phyloP scores from a whole-genome alignment of 345 rosid species.

The Salix purpurea region DNA sequence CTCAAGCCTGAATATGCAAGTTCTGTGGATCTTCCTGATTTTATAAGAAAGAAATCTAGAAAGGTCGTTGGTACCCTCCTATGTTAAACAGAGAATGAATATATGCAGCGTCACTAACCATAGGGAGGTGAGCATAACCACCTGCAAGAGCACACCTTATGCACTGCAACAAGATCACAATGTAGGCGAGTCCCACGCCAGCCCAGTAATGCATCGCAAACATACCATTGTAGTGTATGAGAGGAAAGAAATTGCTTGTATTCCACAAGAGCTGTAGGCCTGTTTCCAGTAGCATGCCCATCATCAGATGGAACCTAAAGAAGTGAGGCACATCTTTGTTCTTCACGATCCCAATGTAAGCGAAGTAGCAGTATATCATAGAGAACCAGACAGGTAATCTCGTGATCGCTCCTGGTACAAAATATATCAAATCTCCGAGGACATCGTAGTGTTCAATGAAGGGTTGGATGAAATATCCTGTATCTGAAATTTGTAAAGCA shows the following conservation, averaged over 20 bases:
- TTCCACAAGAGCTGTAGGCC: conserved; percentile 61
- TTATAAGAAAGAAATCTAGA: not conserved
- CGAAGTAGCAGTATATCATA: conserved; percentile 56
- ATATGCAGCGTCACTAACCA: conserved; percentile 63
- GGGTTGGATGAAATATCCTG: conserved; percentile 63
- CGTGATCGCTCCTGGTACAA: conserved; percentile 63
- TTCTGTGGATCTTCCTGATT: not conserved
- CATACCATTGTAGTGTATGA: conserved; percentile 63
- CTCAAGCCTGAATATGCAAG: not conserved
- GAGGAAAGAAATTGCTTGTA: conserved; percentile 64
- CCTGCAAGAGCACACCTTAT: conserved; percentile 67
- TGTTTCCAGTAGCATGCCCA: conserved; percentile 81
- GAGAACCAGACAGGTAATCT: conserved; percentile 74
- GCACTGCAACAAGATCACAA: conserved; percentile 55
- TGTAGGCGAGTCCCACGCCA: conserved; percentile 49
- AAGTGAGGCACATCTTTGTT: conserved; percentile 70
- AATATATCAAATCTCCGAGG: conserved; percentile 50
- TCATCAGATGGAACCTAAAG: conserved; percentile 81
- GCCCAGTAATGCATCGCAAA: conserved; percentile 74
- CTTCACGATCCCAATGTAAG: conserved; percentile 57
- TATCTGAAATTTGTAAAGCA: conserved; percentile 70
- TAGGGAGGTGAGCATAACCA: conserved; percentile 51
- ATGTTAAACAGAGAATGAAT: conserved; percentile 60
- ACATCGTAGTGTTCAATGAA: conserved; percentile 48
- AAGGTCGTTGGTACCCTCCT: conserved; percentile 36